Percentiles rank a stretch among this genome's conserved stretches.
Evolutionary conservation across 345 rosid species (phyloP).

Genomic region (Citrus cavaleriei): DNA sequence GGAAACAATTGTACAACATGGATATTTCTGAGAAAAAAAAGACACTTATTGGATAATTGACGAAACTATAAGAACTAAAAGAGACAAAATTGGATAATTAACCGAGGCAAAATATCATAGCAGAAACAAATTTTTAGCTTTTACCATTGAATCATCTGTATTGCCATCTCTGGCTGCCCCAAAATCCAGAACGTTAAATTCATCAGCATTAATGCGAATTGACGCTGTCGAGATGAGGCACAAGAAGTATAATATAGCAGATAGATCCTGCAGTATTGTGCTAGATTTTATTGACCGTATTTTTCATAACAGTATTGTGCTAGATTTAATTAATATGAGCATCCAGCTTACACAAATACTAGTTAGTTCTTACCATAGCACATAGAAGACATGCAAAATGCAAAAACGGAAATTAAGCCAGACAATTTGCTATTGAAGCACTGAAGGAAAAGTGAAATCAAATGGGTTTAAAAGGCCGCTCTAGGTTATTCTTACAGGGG

Average conservation of each 20-base stretch:
- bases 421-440: not conserved
- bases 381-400: not conserved
- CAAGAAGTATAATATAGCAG: not conserved
- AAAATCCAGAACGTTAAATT: constrained; percentile 11
- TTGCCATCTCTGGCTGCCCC: constrained; percentile 12
- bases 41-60: too few species aligned
- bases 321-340: not conserved
- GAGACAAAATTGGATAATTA: too few species aligned
- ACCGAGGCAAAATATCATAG: too few species aligned
- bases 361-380: not conserved
- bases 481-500: not conserved
- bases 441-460: not conserved
- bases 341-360: not conserved
- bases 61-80: too few species aligned
- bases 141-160: constrained; percentile 7
- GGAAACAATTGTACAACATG: too few species aligned
- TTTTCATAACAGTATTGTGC: too few species aligned
- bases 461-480: not conserved
- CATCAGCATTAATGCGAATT: not conserved
- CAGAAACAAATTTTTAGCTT: not conserved
- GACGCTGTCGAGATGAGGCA: not conserved
- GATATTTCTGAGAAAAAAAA: too few species aligned
- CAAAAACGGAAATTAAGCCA: not conserved
- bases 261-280: too few species aligned
- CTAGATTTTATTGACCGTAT: too few species aligned